Percentiles rank a stretch among this genome's conserved stretches.
These are phyloP conservation scores for Closterium sp. DNA, from an alignment of 139 green algal species.

Conservation along the genomic window DNA sequence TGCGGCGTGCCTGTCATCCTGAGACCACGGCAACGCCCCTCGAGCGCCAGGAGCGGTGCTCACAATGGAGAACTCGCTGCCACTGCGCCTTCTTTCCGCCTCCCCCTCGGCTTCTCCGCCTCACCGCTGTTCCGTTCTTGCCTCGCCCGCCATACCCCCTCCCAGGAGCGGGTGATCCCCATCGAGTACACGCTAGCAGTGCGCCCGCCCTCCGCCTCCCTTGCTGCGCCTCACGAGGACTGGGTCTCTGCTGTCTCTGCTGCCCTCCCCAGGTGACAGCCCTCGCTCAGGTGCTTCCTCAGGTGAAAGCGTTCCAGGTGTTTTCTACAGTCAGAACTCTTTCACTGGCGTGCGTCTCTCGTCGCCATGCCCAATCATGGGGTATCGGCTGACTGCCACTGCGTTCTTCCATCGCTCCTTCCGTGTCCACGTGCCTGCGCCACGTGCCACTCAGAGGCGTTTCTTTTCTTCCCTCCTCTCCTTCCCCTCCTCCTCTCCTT, in stretches of 20 bases:
- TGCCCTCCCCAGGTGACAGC: conserved; percentile 21
- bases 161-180: conserved; percentile 57
- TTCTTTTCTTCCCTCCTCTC: neutral
- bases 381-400: no score
- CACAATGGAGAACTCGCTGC: no score
- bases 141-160: neutral
- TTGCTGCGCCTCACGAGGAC: conserved; percentile 67
- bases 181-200: conserved; percentile 92
- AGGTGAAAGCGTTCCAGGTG: conserved; percentile 3
- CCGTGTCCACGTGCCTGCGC: no score
- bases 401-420: no score
- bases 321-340: no score
- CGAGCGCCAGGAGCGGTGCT: no score
- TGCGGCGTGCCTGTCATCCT: no score
- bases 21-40: no score
- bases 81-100: no score
- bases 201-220: conserved; percentile 69
- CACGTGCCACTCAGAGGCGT: neutral
- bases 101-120: neutral
- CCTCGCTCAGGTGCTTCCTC: neutral
- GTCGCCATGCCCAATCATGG: no score
- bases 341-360: no score
- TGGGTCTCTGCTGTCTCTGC: conserved; percentile 72
- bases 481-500: neutral
- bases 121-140: neutral